phyloP scores from a whole-genome alignment of 2,329 filamentous ascomycete genomes.

The Trichoderma atrobrunneum region DNA sequence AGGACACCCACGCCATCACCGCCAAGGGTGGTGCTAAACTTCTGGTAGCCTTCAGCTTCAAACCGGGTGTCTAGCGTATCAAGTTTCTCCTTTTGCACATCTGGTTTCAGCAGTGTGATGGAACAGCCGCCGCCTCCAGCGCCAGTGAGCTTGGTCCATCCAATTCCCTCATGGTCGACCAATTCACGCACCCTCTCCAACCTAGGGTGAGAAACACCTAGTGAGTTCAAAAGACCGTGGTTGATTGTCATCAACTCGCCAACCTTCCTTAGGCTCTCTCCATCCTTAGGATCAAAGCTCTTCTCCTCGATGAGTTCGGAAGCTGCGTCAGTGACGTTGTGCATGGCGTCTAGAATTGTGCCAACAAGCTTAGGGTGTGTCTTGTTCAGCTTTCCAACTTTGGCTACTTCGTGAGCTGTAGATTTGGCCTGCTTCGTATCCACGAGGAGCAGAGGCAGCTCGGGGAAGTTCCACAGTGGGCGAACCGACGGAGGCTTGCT shows the following conservation, averaged over 20 bases:
- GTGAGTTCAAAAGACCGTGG: slow-evolving; percentile 83
- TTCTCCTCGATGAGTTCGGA: slow-evolving; percentile 55
- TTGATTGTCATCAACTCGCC: slow-evolving; percentile 92
- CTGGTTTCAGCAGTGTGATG: slow-evolving; percentile 81
- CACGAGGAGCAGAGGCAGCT: slow-evolving; percentile 83
- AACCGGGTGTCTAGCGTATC: slow-evolving; percentile 63
- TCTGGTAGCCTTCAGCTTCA: slow-evolving; percentile 69
- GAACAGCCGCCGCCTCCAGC: slow-evolving; percentile 95
- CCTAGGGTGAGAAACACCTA: slow-evolving; percentile 92
- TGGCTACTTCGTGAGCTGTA: slow-evolving; percentile 79
- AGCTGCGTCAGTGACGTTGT: slow-evolving; percentile 62
- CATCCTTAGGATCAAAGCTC: slow-evolving; percentile 64
- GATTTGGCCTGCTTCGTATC: slow-evolving; percentile 87
- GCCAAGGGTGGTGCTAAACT: slow-evolving; percentile 85
- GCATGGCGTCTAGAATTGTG: slow-evolving; percentile 80
- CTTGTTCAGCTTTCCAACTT: slow-evolving; percentile 71
- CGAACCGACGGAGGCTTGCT: slow-evolving; percentile 71
- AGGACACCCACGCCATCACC: slow-evolving; percentile 93
- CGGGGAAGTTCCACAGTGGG: slow-evolving; percentile 82
- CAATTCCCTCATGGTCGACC: slow-evolving; percentile 82
- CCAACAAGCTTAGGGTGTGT: slow-evolving; percentile 74
- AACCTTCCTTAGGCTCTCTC: slow-evolving; percentile 65
- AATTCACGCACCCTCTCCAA: slow-evolving; percentile 89
- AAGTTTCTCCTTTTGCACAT: slow-evolving; percentile 55
- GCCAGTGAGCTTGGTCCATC: slow-evolving; percentile 96